Percentiles rank a stretch among this genome's conserved stretches.
phyloP scores from a whole-genome alignment of 805 yeast species.

The Hanseniaspora guilliermondii region DNA sequence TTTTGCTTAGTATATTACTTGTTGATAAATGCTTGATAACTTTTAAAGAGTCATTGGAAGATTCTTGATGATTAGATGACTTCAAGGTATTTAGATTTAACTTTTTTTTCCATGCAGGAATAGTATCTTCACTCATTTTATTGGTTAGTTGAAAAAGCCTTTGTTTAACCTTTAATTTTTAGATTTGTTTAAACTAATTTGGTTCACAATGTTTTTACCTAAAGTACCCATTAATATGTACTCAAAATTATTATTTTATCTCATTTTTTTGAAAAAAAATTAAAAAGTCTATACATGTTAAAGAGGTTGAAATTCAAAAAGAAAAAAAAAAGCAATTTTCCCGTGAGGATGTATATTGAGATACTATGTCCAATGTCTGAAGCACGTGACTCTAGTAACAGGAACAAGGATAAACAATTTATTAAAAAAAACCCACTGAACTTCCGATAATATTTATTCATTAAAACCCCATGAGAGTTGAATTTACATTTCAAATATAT shows the following conservation, averaged over 20 bases:
- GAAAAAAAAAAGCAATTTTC: neutral
- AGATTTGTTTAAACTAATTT: neutral
- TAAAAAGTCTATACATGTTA: neutral
- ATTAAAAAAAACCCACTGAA: too few relatives aligned
- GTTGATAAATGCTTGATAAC: conserved; percentile 29
- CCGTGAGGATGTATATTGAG: neutral
- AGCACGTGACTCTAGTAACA: too few relatives aligned
- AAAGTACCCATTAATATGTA: too few relatives aligned
- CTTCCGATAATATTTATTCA: neutral
- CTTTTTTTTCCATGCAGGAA: conserved; percentile 29
- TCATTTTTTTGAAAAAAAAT: neutral
- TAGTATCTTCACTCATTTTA: conserved; percentile 16
- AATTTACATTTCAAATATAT: neutral
- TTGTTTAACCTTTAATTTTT: neutral
- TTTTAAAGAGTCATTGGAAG: conserved; percentile 25
- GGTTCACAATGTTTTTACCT: too few relatives aligned
- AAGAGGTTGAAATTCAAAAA: neutral
- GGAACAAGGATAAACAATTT: too few relatives aligned
- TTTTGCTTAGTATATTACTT: conserved; percentile 23
- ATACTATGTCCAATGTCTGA: neutral
- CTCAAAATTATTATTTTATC: neutral
- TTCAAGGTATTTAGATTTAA: conserved; percentile 19
- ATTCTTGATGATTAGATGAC: conserved; percentile 9
- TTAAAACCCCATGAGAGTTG: neutral
- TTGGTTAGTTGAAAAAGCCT: neutral